Percentiles rank a stretch among this genome's conserved stretches.
phyloP scores from a whole-genome alignment of 140 eudicot genomes.

The Ambrosia hybrid region DNA sequence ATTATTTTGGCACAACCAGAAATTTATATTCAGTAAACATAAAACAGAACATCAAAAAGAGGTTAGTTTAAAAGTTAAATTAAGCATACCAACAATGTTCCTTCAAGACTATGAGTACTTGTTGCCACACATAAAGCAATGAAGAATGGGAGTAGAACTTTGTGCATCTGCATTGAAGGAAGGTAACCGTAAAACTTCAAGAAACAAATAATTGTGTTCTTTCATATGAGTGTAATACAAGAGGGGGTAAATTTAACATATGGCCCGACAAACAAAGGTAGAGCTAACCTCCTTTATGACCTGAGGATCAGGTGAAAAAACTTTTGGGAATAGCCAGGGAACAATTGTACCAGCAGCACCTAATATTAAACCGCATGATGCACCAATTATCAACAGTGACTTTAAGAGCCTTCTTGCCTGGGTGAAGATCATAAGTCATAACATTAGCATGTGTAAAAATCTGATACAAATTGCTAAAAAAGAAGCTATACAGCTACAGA shows the following conservation, averaged over 20 bases:
- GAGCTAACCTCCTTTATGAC: conserved; percentile 67
- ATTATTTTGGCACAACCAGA: background rate
- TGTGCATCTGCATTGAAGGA: conserved; percentile 78
- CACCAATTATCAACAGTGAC: conserved; percentile 85
- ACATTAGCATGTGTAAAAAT: background rate
- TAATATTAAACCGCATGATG: conserved; percentile 56
- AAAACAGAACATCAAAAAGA: background rate
- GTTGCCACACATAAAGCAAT: conserved; percentile 73
- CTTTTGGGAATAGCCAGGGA: conserved; percentile 72
- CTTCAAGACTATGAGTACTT: conserved; percentile 84
- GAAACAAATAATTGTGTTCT: background rate
- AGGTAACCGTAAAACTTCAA: conserved; percentile 9
- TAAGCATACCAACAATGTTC: conserved; percentile 79
- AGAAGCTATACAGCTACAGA: conserved; percentile 10
- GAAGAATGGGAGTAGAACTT: conserved; percentile 72
- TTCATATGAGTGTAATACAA: background rate
- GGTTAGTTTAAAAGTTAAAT: conserved; percentile 3
- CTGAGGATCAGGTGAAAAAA: conserved; percentile 74
- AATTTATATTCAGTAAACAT: background rate
- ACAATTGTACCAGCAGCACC: conserved; percentile 69
- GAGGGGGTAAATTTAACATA: too few relatives aligned
- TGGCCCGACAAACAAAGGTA: background rate
- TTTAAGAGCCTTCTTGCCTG: conserved; percentile 79
- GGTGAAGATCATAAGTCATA: conserved; percentile 11
- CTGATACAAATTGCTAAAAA: background rate